Base-by-base conservation (phyloP, 495 filamentous ascomycete species). In the Amniculicola lignicola region DNA sequence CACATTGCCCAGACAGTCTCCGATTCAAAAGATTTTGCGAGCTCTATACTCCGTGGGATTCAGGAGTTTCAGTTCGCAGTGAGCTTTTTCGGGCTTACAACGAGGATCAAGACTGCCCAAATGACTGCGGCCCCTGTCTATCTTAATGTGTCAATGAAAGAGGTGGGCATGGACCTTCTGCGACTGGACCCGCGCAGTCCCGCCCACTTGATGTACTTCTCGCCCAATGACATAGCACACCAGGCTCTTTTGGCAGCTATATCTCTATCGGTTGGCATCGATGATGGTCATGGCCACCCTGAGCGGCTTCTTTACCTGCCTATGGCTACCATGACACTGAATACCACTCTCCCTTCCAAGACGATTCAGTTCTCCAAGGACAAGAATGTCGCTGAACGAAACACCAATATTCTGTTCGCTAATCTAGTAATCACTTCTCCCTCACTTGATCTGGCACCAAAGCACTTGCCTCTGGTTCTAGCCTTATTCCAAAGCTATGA, bases 191-290 rank as follows among this genome's bases (percentile, higher is more conserved):
- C 88, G 23, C 92, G 87, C 62, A 95, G 89, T 31, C 90, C 93
- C 0, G 92, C 90, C 2, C 93, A 99, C 79, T 86, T 91, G 47
- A 99, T 99, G 93, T 99, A 99, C 72, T 99, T 99, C 69, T 90
- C 90, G 12, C 83, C 86, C 10, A 83, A 86, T 47, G 94, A 96
- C 63, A 81, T 96, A 59, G 93, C 93, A 16, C 93, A 99, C 67
- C 91, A 99, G 75, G 93, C 93, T 19, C 78, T 99, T 37, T 77
- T 94, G 24, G 90, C 93, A 15, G 93, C 89, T 4, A 85, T 96
- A 18, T 94, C 93, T 4, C 85, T 97, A 29, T 91, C 91, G 1
- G 78, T 96, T 51, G 93, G 89, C 53, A 75, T 99, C 38, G 90
- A 95, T 63, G 89, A 96, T 70, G 88, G 89, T 22, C 79, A 83